A percentile compares a stretch with the other conserved stretches of the same genome.
phyloP scores from a whole-genome alignment of 768 basidiomycete species.

The Cystofilobasidium capitatum region DNA sequence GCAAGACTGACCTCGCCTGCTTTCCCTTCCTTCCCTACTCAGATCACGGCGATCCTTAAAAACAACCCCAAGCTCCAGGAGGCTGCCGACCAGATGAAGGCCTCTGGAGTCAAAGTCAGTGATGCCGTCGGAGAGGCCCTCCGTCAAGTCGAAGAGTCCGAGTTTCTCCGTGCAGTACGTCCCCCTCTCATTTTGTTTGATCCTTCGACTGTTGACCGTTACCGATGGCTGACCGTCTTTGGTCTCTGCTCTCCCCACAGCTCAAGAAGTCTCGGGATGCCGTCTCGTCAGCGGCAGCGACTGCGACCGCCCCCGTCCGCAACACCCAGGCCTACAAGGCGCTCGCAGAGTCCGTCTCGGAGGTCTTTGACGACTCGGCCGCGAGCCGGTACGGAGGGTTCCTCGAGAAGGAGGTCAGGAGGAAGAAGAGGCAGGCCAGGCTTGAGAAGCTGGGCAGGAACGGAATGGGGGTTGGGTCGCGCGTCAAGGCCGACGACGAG shows the following conservation, averaged over 20 bases:
- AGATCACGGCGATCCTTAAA: slow-evolving; percentile 89
- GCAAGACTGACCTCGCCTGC: neutral
- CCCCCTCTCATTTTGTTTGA: slow-evolving; percentile 15
- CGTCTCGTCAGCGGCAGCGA: slow-evolving; percentile 72
- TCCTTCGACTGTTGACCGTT: neutral
- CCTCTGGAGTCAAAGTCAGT: slow-evolving; percentile 78
- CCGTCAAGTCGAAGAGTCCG: slow-evolving; percentile 88
- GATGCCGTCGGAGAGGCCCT: slow-evolving; percentile 91
- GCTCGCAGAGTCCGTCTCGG: slow-evolving; percentile 74
- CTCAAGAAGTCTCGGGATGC: slow-evolving; percentile 60
- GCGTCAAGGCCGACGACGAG: slow-evolving; percentile 68
- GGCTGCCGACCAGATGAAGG: slow-evolving; percentile 84
- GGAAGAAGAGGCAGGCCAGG: slow-evolving; percentile 66
- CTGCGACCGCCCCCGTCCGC: slow-evolving; percentile 91
- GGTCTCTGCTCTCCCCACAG: neutral
- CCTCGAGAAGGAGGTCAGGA: slow-evolving; percentile 83
- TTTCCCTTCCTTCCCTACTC: neutral
- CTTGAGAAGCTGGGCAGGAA: slow-evolving; percentile 73
- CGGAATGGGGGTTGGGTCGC: slow-evolving; percentile 47
- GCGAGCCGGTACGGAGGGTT: slow-evolving; percentile 91
- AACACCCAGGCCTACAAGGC: slow-evolving; percentile 92
- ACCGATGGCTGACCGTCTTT: neutral
- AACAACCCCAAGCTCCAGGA: slow-evolving; percentile 86
- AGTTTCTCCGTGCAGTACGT: slow-evolving; percentile 72
- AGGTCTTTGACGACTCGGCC: slow-evolving; percentile 87